Conservation (phyloP, 768 basidiomycete genomes). For the Podaxis carcinomalis region DNA sequence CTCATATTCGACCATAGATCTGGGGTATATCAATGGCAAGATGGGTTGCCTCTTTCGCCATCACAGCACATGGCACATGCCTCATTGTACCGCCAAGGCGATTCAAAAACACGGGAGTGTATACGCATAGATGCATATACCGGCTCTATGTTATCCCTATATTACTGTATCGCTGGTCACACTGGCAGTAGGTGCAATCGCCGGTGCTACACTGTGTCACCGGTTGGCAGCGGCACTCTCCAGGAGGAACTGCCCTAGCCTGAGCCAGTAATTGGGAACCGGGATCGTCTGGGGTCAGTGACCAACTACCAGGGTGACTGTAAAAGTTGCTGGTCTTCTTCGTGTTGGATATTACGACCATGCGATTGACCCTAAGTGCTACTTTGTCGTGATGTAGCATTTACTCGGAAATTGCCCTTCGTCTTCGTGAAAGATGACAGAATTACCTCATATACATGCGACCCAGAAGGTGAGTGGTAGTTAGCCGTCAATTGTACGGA, state of each 20-base stretch:
- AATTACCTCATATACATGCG: background rate
- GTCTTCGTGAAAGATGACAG: background rate
- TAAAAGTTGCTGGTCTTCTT: background rate
- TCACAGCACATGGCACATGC: constrained; percentile 2
- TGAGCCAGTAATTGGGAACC: background rate
- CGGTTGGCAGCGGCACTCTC: background rate
- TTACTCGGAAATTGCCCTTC: background rate
- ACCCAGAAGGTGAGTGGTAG: background rate
- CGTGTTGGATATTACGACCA: background rate
- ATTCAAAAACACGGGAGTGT: background rate
- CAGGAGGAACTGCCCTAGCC: background rate
- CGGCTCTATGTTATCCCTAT: background rate
- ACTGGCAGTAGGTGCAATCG: background rate
- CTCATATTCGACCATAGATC: background rate
- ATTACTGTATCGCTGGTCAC: background rate
- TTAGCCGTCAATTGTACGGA: background rate
- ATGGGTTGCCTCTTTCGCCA: background rate
- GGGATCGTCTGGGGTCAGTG: background rate
- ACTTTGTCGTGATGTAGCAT: background rate
- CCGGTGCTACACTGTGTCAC: background rate
- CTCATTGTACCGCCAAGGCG: background rate
- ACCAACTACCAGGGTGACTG: background rate
- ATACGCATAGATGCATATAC: background rate
- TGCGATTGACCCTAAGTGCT: background rate
- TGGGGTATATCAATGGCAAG: background rate